Evolutionary conservation across 2,329 filamentous ascomycete species (phyloP), one percentile per base, ranked within the genome.

Genomic region (Botrytis sinoallii): DNA sequence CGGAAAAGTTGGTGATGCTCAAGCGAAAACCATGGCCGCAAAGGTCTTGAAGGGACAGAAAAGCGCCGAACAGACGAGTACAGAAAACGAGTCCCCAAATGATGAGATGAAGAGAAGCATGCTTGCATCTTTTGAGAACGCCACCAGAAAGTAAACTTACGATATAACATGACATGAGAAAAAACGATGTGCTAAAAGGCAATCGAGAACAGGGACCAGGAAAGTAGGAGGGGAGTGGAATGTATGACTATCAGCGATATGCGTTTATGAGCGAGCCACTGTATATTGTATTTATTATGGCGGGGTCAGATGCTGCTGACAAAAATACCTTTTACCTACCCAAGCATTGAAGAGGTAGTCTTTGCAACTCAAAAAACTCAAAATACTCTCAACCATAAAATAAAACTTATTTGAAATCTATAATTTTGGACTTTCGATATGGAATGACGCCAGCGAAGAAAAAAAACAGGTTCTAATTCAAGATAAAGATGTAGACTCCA

Each of bases 1-100:
- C 82, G 94, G 95, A 74, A 98, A 97, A 82, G 93, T 99, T 63
- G 94, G 90, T 78, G 89, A 95, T 80, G 89, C 91, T 0, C 94
- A 97, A 83, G 89, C 90, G 40, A 91, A 89, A 81, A 86, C 86
- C 18, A 87, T 93, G 82, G 89, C 90, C 8, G 86, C 86, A 77
- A 86, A 86, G 78, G 74, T 84, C 3, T 80, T 87, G 32, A 83
- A 85, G 67, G 78, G 83, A 22, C 80, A 83, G 32, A 82, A 84
- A 66, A 79, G 79, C 57, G 76, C 80, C 29, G 75, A 81, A 52
- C 60, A 59, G 20, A 76, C 74, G 40, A 76, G 78, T 38, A 74
- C 74, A 16, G 78, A 79, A 32, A 59, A 70, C 9, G 81, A 82
- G 65, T 77, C 78, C 12, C 81, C 82, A 16, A 81, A 81, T 40